A percentile compares a stretch with the other conserved stretches of the same genome.
Evolutionary conservation across 1,139 yeast species (phyloP).

Genomic region (Yamadazyma songkhlaensis): DNA sequence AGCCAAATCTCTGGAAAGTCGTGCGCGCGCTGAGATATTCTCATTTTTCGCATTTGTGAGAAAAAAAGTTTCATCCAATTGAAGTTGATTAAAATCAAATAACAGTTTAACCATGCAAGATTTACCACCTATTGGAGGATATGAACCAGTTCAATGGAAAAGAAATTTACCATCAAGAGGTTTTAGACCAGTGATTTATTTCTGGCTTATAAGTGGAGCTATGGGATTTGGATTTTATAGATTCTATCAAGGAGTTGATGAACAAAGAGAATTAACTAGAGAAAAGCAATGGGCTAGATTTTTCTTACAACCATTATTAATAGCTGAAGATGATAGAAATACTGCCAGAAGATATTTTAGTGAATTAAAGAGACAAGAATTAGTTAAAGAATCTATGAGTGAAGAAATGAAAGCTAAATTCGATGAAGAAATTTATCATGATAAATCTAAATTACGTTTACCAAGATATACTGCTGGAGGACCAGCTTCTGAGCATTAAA

Average conservation of each 20-base stretch:
- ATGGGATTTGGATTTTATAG: constrained; percentile 74
- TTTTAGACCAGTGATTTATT: constrained; percentile 71
- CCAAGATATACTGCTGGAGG: constrained; percentile 45
- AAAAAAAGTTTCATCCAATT: constrained; percentile 16
- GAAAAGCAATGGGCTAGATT: constrained; percentile 80
- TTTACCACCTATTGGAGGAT: constrained; percentile 85
- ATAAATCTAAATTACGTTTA: constrained; percentile 45
- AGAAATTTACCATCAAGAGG: constrained; percentile 85
- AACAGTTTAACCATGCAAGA: constrained; percentile 53
- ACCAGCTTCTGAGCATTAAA: constrained; percentile 27
- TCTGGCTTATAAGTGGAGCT: constrained; percentile 60
- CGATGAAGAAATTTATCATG: constrained; percentile 44
- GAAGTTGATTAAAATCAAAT: constrained; percentile 12
- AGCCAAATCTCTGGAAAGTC: neutral
- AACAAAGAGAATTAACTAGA: constrained; percentile 71
- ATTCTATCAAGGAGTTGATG: constrained; percentile 66
- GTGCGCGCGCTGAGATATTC: neutral
- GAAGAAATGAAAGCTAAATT: constrained; percentile 39
- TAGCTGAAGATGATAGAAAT: constrained; percentile 83
- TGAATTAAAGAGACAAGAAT: constrained; percentile 65
- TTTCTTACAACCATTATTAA: constrained; percentile 67
- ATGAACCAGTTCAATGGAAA: constrained; percentile 87
- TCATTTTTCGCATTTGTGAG: neutral
- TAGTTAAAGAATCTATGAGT: constrained; percentile 43
- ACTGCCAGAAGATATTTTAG: constrained; percentile 69